Evolutionary conservation across 164 flowering plant species (phyloP).

Genomic region (Magnolia kwangsiensis): DNA sequence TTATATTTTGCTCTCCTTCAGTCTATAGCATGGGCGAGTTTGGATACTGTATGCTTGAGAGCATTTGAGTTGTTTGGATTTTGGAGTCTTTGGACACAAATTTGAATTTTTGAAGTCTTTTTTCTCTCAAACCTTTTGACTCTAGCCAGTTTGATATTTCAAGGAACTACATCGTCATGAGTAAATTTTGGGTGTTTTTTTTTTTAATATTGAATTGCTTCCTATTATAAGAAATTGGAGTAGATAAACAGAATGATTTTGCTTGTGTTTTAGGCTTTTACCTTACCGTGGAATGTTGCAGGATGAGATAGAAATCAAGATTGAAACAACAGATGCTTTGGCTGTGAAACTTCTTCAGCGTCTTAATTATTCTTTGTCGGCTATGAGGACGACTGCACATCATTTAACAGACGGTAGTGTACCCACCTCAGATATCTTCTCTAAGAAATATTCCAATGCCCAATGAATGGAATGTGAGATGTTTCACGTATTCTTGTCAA

Average conservation of each 20-base stretch:
- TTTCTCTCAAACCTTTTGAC: not conserved
- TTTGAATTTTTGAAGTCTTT: not conserved
- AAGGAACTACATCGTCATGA: too few relatives aligned
- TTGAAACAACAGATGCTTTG: constrained; percentile 91
- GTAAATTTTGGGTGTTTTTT: too few relatives aligned
- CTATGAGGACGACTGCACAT: constrained; percentile 78
- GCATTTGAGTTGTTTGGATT: too few relatives aligned
- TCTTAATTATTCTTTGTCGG: constrained; percentile 73
- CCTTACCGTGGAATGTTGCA: constrained; percentile 25
- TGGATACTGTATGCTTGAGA: too few relatives aligned
- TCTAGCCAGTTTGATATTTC: too few relatives aligned
- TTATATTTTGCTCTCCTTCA: too few relatives aligned
- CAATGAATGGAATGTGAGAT: too few relatives aligned
- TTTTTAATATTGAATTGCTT: too few relatives aligned
- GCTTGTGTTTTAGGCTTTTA: not conserved
- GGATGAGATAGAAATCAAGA: constrained; percentile 95
- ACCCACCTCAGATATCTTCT: not conserved
- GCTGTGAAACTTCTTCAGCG: constrained; percentile 86
- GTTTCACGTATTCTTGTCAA: too few relatives aligned
- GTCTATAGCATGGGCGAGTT: too few relatives aligned
- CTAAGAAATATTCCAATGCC: not conserved
- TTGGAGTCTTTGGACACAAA: not conserved
- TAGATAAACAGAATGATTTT: not conserved
- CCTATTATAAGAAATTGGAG: not conserved
- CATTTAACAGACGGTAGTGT: constrained; percentile 78